Percentiles rank a stretch among this genome's conserved stretches.
These are phyloP conservation scores for Omphalotus guepiniiformis DNA, from an alignment of 768 basidiomycete species.

Conservation along the genomic window DNA sequence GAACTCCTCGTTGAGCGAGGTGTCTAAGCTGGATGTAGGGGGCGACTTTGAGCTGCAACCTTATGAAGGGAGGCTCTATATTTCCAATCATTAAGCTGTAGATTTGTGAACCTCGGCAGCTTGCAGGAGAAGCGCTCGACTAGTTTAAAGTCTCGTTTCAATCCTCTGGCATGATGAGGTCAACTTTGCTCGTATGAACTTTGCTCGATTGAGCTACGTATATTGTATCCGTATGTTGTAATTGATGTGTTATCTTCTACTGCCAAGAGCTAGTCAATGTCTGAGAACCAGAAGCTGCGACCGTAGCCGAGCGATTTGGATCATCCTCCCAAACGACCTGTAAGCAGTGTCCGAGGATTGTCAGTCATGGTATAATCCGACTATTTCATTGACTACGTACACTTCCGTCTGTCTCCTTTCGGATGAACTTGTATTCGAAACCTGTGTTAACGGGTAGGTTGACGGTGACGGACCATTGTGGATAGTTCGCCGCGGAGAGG, in stretches of 20 bases:
- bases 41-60: constrained; percentile 19
- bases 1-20: constrained; percentile 20
- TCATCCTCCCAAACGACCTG: constrained; percentile 61
- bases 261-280: constrained; percentile 42
- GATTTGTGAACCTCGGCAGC: too few species aligned
- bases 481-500: constrained; percentile 48
- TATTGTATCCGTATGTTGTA: too few species aligned
- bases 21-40: background rate
- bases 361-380: background rate
- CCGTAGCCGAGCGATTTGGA: constrained; percentile 48
- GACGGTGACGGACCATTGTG: constrained; percentile 49
- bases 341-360: background rate
- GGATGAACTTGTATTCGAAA: constrained; percentile 61
- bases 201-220: too few species aligned
- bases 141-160: too few species aligned
- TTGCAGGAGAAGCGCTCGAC: too few species aligned
- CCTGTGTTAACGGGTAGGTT: constrained; percentile 43
- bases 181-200: too few species aligned
- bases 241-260: too few species aligned
- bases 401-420: constrained; percentile 47
- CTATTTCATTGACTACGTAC: constrained; percentile 27
- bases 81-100: constrained; percentile 9
- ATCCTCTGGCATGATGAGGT: too few species aligned
- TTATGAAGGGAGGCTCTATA: constrained; percentile 32
- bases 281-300: constrained; percentile 35